Base-by-base conservation (phyloP, 2,329 filamentous ascomycete genomes). In the Hypoxylon sp. region DNA sequence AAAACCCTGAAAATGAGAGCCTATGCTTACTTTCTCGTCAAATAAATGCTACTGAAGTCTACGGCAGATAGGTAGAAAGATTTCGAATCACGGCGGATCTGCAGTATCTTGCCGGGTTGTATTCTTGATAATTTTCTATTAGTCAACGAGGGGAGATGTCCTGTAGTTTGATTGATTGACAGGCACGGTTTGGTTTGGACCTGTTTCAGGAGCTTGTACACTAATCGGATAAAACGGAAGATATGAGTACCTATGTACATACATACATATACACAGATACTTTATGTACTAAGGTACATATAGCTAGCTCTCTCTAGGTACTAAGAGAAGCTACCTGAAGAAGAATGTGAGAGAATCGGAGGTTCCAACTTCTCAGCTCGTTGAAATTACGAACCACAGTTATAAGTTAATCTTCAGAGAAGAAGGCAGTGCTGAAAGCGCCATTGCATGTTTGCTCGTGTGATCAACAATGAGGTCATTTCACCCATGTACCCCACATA, bases 401-500 rank as follows among this genome's bases (percentile, higher is more conserved):
- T 19, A n/a, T 55, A 24, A n/a, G 52, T 24, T n/a, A 37, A 44
- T 55, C 52, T 44, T 33, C 5, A 51, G 24, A 10, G 24, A 55
- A 33, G 42, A 50, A 33, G 33, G 19, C 19, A 48, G 46, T n/a
- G 35, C 13, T 31, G 29, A 63, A 67, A 57, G 59, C 51, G 55
- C 24, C 46, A 59, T 59, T 44, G 47, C 33, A 29, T 59, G 47
- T 24, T 60, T 61, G 47, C 57, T 65, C 61, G 57, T 62, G 57
- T 68, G 57, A 68, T 65, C 57, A 10, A 57, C 57, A 13, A 57
- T 60, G 55, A 63, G 35, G 44, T 67, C 50, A 67, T 67, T 52
- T 59, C 39, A 35, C 17, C 50, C 31, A 33, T 44, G 11, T 10
- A 8, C 39, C 29, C 29, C 29, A 31, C 29, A 31, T 6, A 31